A percentile compares a stretch with the other conserved stretches of the same genome.
Evolutionary conservation across 1,284 basidiomycete species (phyloP).

Genomic region (Cystobasidium pallidum): DNA sequence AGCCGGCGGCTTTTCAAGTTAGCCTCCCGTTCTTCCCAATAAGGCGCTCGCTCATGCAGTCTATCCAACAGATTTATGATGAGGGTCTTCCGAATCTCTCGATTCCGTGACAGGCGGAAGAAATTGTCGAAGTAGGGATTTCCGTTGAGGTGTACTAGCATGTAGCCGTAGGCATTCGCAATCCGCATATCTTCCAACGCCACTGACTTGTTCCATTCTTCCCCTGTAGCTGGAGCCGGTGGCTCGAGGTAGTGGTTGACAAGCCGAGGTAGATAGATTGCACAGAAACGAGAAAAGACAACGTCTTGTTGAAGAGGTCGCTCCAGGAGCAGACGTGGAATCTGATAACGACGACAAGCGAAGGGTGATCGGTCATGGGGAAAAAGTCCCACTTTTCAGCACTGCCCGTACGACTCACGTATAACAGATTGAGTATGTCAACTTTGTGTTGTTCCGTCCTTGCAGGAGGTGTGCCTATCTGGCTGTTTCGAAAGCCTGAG

Average conservation of each 20-base stretch:
- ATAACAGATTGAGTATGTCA: constrained; percentile 41
- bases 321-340: constrained; percentile 36
- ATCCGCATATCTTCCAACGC: constrained; percentile 27
- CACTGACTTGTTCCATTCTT: constrained; percentile 36
- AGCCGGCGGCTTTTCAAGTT: neutral
- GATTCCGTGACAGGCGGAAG: constrained; percentile 27
- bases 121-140: constrained; percentile 41
- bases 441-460: constrained; percentile 43
- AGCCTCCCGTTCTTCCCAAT: constrained; percentile 26
- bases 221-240: constrained; percentile 12
- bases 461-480: constrained; percentile 31
- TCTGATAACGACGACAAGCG: constrained; percentile 1
- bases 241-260: constrained; percentile 32
- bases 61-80: constrained; percentile 24
- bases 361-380: constrained; percentile 26
- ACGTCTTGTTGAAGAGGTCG: constrained; percentile 38
- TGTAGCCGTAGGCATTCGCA: constrained; percentile 41
- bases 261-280: constrained; percentile 32
- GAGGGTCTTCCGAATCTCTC: constrained; percentile 12
- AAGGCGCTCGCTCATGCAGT: constrained; percentile 19
- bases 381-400: too few species aligned
- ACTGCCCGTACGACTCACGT: constrained; percentile 2
- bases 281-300: constrained; percentile 38
- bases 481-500: constrained; percentile 31
- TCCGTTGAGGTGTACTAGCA: constrained; percentile 43